Evolutionary conservation across 805 yeast species (phyloP).

Genomic region (Candida chilensis): DNA sequence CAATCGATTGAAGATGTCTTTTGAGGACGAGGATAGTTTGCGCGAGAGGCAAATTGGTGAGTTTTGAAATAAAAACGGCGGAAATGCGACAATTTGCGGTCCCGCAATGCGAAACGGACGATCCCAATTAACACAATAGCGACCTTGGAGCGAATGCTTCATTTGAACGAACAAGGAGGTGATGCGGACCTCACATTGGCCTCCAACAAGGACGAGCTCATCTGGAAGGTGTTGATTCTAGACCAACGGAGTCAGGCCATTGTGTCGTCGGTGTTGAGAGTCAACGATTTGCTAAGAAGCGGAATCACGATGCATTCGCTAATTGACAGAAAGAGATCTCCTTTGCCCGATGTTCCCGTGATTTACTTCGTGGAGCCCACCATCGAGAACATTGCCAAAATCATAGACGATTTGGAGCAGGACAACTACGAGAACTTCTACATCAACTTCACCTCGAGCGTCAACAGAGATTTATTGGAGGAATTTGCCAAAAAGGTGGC

Average conservation of each 20-base stretch:
- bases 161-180: constrained; percentile 59
- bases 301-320: constrained; percentile 89
- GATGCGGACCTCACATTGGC: constrained; percentile 43
- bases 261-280: constrained; percentile 85
- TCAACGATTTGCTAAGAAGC: constrained; percentile 79
- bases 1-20: too few species aligned
- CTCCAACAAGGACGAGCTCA: constrained; percentile 52
- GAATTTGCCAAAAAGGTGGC: constrained; percentile 83
- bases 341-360: constrained; percentile 91
- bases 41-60: too few species aligned
- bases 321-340: constrained; percentile 63
- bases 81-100: too few species aligned
- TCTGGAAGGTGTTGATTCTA: constrained; percentile 87
- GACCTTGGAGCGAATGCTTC: constrained; percentile 74
- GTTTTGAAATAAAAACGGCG: too few species aligned
- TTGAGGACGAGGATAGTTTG: too few species aligned
- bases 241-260: constrained; percentile 79
- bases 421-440: constrained; percentile 76
- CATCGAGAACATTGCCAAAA: constrained; percentile 56
- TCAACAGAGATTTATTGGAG: constrained; percentile 74
- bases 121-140: too few species aligned
- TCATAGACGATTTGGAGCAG: constrained; percentile 62
- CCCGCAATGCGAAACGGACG: too few species aligned
- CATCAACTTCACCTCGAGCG: constrained; percentile 78
- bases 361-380: constrained; percentile 90